phyloP scores from a whole-genome alignment of 2,329 filamentous ascomycete species.

The Neofusicoccum parvum region DNA sequence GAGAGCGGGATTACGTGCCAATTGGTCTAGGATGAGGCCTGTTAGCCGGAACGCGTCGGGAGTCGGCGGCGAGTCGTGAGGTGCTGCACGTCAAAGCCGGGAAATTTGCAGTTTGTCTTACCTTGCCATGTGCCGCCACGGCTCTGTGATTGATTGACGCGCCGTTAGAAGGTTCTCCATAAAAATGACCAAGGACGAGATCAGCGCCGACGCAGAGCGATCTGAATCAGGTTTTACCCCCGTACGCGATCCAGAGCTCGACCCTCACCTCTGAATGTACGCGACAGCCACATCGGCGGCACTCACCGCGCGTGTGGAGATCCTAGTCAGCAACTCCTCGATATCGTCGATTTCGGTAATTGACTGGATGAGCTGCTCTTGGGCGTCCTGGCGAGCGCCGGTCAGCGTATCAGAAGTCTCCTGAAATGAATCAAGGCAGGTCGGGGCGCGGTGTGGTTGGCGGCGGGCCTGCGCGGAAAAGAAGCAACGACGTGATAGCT shows the following conservation, averaged over 20 bases:
- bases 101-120: background rate
- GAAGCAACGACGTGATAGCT: background rate
- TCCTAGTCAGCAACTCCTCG: conserved; percentile 1
- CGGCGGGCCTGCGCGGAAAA: background rate
- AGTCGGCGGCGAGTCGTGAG: background rate
- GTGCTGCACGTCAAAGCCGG: background rate
- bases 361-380: background rate
- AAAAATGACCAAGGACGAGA: conserved; percentile 2
- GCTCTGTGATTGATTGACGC: conserved; percentile 8
- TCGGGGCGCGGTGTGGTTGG: background rate
- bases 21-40: conserved; percentile 13
- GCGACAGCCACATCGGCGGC: conserved; percentile 8
- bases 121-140: conserved; percentile 11
- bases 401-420: background rate
- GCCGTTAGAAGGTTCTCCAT: background rate
- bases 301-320: conserved; percentile 11
- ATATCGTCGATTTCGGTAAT: background rate
- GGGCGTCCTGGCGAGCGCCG: background rate
- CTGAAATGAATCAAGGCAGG: background rate
- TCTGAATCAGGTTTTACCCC: background rate
- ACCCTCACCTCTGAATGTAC: conserved; percentile 12
- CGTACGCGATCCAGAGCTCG: conserved; percentile 5
- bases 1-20: conserved; percentile 19
- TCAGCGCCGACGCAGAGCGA: background rate
- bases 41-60: conserved; percentile 11